A percentile compares a stretch with the other conserved stretches of the same genome.
phyloP scores from a whole-genome alignment of 1,284 basidiomycete genomes.

The Leccinum pachyderme region DNA sequence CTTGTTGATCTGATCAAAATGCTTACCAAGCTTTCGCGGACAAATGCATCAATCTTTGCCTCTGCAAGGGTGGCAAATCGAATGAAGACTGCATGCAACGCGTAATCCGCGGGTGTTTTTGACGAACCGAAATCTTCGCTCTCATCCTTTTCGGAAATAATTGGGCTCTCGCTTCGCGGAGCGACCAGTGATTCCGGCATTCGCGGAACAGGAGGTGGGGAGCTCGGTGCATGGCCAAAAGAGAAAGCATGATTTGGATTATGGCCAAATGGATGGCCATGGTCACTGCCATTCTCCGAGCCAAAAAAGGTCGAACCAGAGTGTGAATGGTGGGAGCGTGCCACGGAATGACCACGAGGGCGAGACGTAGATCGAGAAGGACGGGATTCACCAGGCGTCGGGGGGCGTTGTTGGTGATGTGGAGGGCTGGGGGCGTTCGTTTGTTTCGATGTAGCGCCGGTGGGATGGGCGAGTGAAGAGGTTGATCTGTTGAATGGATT shows the following conservation, averaged over 20 bases:
- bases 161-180: constrained; percentile 49
- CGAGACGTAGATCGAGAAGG: constrained; percentile 43
- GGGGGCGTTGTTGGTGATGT: constrained; percentile 46
- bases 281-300: constrained; percentile 70
- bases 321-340: constrained; percentile 71
- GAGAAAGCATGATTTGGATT: constrained; percentile 24
- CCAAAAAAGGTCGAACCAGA: constrained; percentile 66
- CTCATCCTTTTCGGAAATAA: constrained; percentile 60
- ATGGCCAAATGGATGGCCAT: constrained; percentile 40
- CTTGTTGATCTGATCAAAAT: not conserved
- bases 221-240: constrained; percentile 41
- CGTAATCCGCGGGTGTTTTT: constrained; percentile 83
- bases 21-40: constrained; percentile 68
- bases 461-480: constrained; percentile 56
- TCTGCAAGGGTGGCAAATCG: constrained; percentile 80
- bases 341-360: constrained; percentile 53
- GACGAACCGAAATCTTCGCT: constrained; percentile 61
- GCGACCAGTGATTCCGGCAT: constrained; percentile 59
- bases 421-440: constrained; percentile 40
- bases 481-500: constrained; percentile 79
- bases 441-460: constrained; percentile 37
- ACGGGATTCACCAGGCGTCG: constrained; percentile 56
- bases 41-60: constrained; percentile 70
- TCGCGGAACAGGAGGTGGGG: constrained; percentile 74
- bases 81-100: constrained; percentile 82